Evolutionary conservation across 202 grass and related monocot species (phyloP), one percentile per base, ranked within the genome.

Genomic region (Zoysia matrella): DNA sequence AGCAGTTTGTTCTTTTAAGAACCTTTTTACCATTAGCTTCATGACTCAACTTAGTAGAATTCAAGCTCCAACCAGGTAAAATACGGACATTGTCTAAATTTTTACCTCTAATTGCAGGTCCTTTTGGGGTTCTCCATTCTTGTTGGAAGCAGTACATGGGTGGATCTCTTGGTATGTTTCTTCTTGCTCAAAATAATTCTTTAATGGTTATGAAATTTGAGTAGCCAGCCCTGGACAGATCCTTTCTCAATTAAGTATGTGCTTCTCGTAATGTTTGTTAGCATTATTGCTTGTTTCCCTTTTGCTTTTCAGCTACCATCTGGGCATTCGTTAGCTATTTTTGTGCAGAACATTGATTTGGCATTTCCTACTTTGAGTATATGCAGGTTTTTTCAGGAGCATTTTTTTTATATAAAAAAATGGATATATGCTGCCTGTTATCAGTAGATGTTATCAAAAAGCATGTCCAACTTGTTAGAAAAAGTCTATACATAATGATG

Each of bases 141-240:
- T 77, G 93, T 99, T 15, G 96, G 96, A 58, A 96, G 97, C 87
- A 99, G 91, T 69, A 96, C 97, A 16, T 99, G 97, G 97, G 97
- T 96, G 11, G 97, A 99, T 92, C 81, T 99, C 36, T 66, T 99
- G 97, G 97, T 99, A 92, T 63, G 89, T 77, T 83, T 82, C 61
- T 67, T 76, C 63, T 81, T 8, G 4, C 50, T 74, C 39, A 46
- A 61, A 86, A 75, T 56, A 70, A 70, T 57, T 56, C 67, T 15
- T 22, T 15, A 4, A 79, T 54, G 68, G 22, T 56, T 15, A 30
- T 47, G 47, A 63, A 73, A 10, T 58, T 58, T 39, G 6, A 85
- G 1, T 43, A 52, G 22, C 8, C 13, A 72, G n/a, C 42, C 72
- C 68, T 66, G 13, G 67, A 49, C 18, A 65, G 16, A 54, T 66